Base-by-base conservation (phyloP, 371 early-diverging fungal genomes). In the Capillidium rhysosporum region DNA sequence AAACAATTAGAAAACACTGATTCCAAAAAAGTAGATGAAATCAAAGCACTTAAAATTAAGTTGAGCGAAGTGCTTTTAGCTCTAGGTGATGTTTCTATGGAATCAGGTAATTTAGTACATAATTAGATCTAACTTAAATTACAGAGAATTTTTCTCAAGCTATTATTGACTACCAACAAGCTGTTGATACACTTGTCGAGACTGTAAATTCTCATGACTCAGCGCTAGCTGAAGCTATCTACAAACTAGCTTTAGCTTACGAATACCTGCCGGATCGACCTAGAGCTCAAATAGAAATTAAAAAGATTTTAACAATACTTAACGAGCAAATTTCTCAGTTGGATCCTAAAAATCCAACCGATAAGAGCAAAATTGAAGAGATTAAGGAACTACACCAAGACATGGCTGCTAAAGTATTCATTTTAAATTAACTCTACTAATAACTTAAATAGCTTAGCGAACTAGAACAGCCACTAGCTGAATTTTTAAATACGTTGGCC, bases 101-200 rank as follows among this genome's bases (percentile, higher is more conserved):
- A 91, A 61, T 77, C 81, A 8, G 80, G 80, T 77, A 66, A 52
- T 52, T 25, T 10, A 31, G 2, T 21, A 4, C 18, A 7, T 51
- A 31, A 12, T 51, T 51, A 8, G 28, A 26, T 9, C 38, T 3
- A 18, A 40, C 5, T 16, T 39, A 40, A 51, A 49, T 21, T 53
- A 43, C 56, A 76, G 92, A 86, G 49, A 84, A 83, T 69, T 90
- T 86, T 74, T 73, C 70, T 26, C 79, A 82, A 56, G 89, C 92
- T 0, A 65, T 79, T 20, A 64, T 66, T 1, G 90, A 89, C 63
- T 87, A 73, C 60, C 61, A 68, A 44, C 66, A 69, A 34, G 84
- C 87, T 0, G 65, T 88, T 28, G 57, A 61, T 9, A 66, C 87
- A 59, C 86, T 89, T 51, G 58, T 71, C 56, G 63, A 65, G 21